Evolutionary conservation across 2,329 filamentous ascomycete species (phyloP), one percentile per base, ranked within the genome.

Genomic region (Fonsecaea pedrosoi): DNA sequence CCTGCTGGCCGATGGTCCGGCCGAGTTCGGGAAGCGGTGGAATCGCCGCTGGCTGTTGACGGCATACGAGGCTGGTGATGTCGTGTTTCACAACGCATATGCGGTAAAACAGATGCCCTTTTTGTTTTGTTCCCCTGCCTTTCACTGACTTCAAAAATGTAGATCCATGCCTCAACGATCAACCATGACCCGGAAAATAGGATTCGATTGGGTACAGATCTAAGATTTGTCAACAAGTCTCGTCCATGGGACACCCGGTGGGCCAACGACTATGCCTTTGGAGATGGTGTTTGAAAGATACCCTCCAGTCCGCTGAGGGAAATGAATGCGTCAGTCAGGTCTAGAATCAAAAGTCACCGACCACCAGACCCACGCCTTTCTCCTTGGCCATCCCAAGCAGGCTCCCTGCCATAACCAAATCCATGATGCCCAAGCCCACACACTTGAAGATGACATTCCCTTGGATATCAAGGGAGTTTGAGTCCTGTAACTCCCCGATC

Each of bases 141-240:
- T 9, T 9, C 53, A 32, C 30, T 64, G 34, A 57, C n/a, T 30
- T 3, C 34, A 48, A 42, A 42, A 25, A 5, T 21, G 50, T 62
- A 85, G 84, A 86, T 87, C 18, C 85, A 87, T 72, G 84, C 85
- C 0, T 86, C 84, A 1, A 85, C 83, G 0, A 78, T 86, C 64
- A 87, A 87, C 60, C 78, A 83, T 55, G 84, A 86, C 53, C 79
- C 80, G 0, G 76, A 82, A 5, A 82, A 83, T 62, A 74, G 82
- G 0, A 87, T 87, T 56, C 80, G 85, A 1, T 78, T 87, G 0
- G 85, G 83, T 0, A 87, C 85, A 2, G 85, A 87, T 72, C 70
- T 87, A 59, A 79, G 85, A 1, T 87, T 87, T 71, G 84, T 86
- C 7, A 79, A 87, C 68, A 78, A 80, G 4, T 82, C 81, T 6